Conservation (phyloP, 345 rosid species). For the Salix arbutifolia region DNA sequence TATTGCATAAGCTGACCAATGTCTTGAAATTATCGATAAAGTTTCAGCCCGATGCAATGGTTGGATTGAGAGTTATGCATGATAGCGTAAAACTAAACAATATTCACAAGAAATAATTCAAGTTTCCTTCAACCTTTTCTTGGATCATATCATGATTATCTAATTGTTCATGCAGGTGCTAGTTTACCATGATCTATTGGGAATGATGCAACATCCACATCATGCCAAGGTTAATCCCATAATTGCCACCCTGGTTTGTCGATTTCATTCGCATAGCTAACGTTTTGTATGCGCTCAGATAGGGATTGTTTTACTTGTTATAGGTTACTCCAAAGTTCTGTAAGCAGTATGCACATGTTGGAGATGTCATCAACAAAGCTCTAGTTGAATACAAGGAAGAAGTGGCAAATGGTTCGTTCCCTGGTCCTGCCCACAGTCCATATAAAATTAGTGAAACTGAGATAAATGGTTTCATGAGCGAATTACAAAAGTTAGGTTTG, state of each 20-base stretch:
- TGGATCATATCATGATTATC: neutral
- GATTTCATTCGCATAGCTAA: neutral
- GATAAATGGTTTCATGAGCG: constrained; percentile 51
- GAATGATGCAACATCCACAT: constrained; percentile 95
- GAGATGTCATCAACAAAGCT: constrained; percentile 75
- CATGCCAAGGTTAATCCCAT: constrained; percentile 73
- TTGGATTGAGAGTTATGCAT: too few species aligned
- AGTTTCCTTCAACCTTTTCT: too few species aligned
- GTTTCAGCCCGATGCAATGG: too few species aligned
- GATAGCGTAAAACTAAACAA: too few species aligned
- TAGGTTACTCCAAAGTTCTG: constrained; percentile 95
- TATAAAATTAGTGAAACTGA: constrained; percentile 60
- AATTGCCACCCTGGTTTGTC: neutral
- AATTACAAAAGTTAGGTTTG: constrained; percentile 68
- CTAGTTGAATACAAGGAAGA: constrained; percentile 72
- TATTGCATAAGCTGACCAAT: too few species aligned
- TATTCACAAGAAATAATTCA: too few species aligned
- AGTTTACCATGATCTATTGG: constrained; percentile 88
- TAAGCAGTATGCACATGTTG: constrained; percentile 66
- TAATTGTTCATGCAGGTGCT: constrained; percentile 48
- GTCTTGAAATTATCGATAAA: too few species aligned
- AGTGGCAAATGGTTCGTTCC: constrained; percentile 62
- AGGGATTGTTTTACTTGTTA: neutral
- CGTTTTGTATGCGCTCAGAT: neutral
- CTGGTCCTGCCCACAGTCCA: constrained; percentile 70